Percentiles rank a stretch among this genome's conserved stretches.
Evolutionary conservation across 768 basidiomycete genomes (phyloP).

Genomic region (Suillus weaverae): DNA sequence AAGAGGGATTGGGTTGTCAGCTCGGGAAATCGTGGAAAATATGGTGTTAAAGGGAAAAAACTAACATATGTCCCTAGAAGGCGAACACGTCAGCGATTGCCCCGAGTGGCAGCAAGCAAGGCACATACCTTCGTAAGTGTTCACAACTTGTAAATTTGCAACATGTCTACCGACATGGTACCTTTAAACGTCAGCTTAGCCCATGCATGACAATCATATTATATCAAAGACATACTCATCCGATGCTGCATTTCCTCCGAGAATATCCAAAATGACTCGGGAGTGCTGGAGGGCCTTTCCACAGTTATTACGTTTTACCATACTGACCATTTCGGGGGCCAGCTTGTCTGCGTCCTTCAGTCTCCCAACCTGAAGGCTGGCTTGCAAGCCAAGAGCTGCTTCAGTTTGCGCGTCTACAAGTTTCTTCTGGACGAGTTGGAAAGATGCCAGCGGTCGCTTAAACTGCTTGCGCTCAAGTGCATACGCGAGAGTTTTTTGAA

Average conservation of each 20-base stretch:
- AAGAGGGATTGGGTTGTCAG: slow-evolving; percentile 8
- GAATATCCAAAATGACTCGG: slow-evolving; percentile 79
- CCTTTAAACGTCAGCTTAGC: slow-evolving; percentile 37
- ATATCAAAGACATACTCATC: slow-evolving; percentile 71
- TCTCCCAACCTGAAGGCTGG: slow-evolving; percentile 78
- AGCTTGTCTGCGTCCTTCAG: slow-evolving; percentile 76
- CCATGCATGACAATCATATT: not conserved
- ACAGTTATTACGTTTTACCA: slow-evolving; percentile 95
- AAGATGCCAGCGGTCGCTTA: slow-evolving; percentile 83
- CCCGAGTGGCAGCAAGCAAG: slow-evolving; percentile 1
- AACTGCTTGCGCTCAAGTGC: slow-evolving; percentile 92
- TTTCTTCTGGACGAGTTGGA: slow-evolving; percentile 99
- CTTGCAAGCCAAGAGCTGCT: slow-evolving; percentile 72
- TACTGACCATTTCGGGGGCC: slow-evolving; percentile 91
- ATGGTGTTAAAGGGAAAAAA: slow-evolving; percentile 9
- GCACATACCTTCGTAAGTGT: slow-evolving; percentile 84
- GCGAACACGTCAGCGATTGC: slow-evolving; percentile 6
- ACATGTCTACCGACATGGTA: slow-evolving; percentile 95
- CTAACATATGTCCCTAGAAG: slow-evolving; percentile 59
- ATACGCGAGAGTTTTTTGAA: slow-evolving; percentile 74
- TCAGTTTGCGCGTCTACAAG: slow-evolving; percentile 92
- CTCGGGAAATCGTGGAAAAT: slow-evolving; percentile 11
- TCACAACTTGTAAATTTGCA: slow-evolving; percentile 92
- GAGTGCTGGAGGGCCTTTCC: slow-evolving; percentile 88
- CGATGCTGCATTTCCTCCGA: slow-evolving; percentile 91